Base-by-base conservation (phyloP, 192 early-diverging fungal genomes). In the Coemansia umbellata region DNA sequence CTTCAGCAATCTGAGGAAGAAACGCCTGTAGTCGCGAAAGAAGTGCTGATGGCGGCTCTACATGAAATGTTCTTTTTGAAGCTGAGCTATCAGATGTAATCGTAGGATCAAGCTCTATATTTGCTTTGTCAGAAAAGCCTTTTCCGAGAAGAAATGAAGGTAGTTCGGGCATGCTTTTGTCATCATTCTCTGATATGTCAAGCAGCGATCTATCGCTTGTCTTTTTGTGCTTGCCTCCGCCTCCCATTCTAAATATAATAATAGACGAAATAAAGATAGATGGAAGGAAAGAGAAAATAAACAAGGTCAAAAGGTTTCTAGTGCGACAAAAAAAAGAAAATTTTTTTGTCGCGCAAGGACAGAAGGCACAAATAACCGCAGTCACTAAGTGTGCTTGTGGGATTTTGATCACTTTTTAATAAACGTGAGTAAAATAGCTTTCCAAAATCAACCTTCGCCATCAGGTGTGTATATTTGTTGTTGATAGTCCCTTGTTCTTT, bases 1-100 rank as follows among this genome's bases (percentile, higher is more conserved):
- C 74, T 24, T 62, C 56, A 23, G 74, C 74, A 8, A 77, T 77
- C 53, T 77, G 74, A 0, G 68, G 74, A 39, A 77, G 42, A 31
- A 77, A 70, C 21, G 57, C 53, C 18, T 70, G 53, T 1, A 77
- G 56, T 35, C 68, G 67, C 32, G 67, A 66, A 9, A 77, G 41
- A 13, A 77, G 61, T 23, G 55, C 65, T 5, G 60, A 59, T 8
- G 72, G 72, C 31, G 72, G 60, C 14, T 68, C 65, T 24, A 75
- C 31, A 17, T 66, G 72, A 24, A 60, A 75, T 40, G 72, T 75
- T 39, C 58, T 75, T 39, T 26, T 45, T 15, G 23, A 9, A 22
- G 24, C 22, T 1, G 43, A 11, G 2, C 10, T n/a, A 10, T 26
- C 11, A 3, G 5, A n/a, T 15, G 10, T 2, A 2, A n/a, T 45